A percentile compares a stretch with the other conserved stretches of the same genome.
Evolutionary conservation across 768 basidiomycete species (phyloP).

Genomic region (Amanita pallidorosea): DNA sequence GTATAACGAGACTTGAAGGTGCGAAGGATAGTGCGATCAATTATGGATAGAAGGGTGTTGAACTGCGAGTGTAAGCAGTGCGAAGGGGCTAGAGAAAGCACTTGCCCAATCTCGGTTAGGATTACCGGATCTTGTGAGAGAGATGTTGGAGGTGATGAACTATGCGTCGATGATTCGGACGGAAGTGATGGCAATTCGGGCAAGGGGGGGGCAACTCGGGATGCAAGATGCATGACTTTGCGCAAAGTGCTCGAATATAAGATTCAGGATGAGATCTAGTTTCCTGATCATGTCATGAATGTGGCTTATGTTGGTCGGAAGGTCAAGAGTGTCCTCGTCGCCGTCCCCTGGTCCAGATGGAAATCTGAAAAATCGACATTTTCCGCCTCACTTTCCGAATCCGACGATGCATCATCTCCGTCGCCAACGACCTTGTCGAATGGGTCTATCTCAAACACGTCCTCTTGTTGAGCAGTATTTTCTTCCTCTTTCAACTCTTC

Average conservation of each 20-base stretch:
- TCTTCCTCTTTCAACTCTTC: conserved; percentile 80
- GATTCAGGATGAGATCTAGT: conserved; percentile 76
- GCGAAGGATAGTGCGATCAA: conserved; percentile 85
- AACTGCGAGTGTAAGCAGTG: conserved; percentile 51
- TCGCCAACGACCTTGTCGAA: conserved; percentile 81
- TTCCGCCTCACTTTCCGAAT: conserved; percentile 38
- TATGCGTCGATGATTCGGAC: neutral
- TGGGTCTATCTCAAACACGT: conserved; percentile 68
- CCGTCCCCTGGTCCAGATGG: conserved; percentile 61
- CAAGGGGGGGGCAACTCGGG: conserved; percentile 11
- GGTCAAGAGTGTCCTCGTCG: conserved; percentile 22
- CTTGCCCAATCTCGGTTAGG: conserved; percentile 9
- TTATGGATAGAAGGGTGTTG: conserved; percentile 81
- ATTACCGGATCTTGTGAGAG: conserved; percentile 13
- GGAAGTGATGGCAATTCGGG: conserved; percentile 26
- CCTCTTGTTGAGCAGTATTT: conserved; percentile 38
- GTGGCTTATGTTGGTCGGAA: conserved; percentile 50
- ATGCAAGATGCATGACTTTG: conserved; percentile 20
- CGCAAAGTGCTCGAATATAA: conserved; percentile 81
- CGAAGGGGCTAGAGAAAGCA: neutral
- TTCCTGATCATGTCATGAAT: conserved; percentile 87
- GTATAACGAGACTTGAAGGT: conserved; percentile 98
- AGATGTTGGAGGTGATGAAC: neutral
- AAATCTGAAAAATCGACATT: conserved; percentile 49
- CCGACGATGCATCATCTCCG: conserved; percentile 51